These are phyloP conservation scores for Ophiostoma australiae DNA, from an alignment of 2,329 filamentous ascomycete species.

Conservation along the genomic window DNA sequence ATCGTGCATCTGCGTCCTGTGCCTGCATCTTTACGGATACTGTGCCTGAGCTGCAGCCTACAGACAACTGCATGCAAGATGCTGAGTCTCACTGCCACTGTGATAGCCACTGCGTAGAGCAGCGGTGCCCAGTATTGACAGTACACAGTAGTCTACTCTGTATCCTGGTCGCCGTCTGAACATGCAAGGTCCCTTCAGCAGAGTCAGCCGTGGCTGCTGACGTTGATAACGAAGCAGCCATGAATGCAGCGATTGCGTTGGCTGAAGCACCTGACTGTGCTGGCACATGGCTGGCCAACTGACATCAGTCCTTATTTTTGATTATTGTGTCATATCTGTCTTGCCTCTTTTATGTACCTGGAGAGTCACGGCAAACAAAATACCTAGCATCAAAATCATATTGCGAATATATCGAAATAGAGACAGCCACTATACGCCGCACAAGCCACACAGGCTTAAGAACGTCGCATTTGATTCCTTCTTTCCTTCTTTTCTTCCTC, in stretches of 20 bases:
- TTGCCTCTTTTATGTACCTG: background rate
- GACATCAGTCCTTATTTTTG: background rate
- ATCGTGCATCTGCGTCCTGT: slow-evolving; percentile 14
- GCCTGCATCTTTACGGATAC: background rate
- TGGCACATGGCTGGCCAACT: background rate
- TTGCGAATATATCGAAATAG: too few relatives aligned
- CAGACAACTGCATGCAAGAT: slow-evolving; percentile 8
- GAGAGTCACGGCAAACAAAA: too few relatives aligned
- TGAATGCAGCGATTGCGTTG: background rate
- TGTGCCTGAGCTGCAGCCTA: background rate
- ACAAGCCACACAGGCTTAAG: background rate
- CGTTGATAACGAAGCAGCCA: background rate
- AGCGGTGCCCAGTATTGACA: background rate
- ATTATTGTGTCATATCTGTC: background rate
- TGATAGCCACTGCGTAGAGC: background rate
- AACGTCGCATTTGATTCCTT: background rate
- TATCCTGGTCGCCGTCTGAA: background rate
- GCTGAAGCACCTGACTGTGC: too few relatives aligned
- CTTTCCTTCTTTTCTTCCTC: background rate
- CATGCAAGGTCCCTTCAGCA: slow-evolving; percentile 8
- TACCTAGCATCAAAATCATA: background rate
- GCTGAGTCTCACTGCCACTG: background rate
- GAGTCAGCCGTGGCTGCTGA: background rate
- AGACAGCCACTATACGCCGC: background rate
- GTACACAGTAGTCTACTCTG: background rate